Evolutionary conservation across 2,329 filamentous ascomycete species (phyloP), one percentile per base, ranked within the genome.

Genomic region (Xylariales sp.): DNA sequence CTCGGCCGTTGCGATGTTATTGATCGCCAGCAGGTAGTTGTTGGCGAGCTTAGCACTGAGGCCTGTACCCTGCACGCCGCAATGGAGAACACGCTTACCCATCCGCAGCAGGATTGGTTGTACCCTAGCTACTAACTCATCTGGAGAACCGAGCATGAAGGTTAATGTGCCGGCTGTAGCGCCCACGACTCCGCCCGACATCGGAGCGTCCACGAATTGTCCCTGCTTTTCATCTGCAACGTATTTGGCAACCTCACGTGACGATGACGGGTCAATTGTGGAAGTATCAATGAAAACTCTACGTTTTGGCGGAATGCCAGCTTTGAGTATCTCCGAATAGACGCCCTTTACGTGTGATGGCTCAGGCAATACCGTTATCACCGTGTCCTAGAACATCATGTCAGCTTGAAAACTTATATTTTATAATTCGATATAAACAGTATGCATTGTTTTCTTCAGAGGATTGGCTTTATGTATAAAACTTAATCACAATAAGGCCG

Each of bases 101-200:
- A 99, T 97, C 68, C 89, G 84, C 28, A 90, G 84, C 5, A 99
- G 85, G 1, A 94, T 85, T 0, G 89, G 85, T 65, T 90, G 90
- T 9, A 92, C 85, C 10, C 88, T 86, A 1, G 89, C 81, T 1
- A 96, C 83, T 0, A 92, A 79, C 3, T 86, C 82, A 0, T 83
- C 77, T 0, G 89, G 84, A 6, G 90, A 87, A 50, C 96, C 96
- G 64, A 98, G 89, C 96, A 99, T 98, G 79, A 99, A 99, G 0
- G 94, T 97, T 65, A 99, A 84, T 0, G 93, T 94, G 41, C 92
- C 96, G 12, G 93, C 93, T 5, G 89, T 85, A 10, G 96, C 96
- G 50, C 95, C 96, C 5, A 98, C 93, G 0, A 97, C 94, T 58
- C 96, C 96, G 55, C 96, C 96, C 0, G 95, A 98, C 91, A 99